Conservation (phyloP, 2,329 filamentous ascomycete species). For the Aspergillus clavatus region DNA sequence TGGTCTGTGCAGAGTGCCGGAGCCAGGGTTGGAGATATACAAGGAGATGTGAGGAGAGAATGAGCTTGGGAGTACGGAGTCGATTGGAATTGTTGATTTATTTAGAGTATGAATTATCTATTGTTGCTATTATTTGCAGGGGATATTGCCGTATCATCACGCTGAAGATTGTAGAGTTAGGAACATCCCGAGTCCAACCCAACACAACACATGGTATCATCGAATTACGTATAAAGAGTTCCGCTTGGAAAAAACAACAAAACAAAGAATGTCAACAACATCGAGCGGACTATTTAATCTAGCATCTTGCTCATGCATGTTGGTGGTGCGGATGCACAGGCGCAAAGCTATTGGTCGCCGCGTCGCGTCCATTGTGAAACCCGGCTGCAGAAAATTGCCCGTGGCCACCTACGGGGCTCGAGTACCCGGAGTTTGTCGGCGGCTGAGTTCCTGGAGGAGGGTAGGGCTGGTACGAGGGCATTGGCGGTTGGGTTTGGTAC, state of each 20-base stretch:
- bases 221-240: background rate
- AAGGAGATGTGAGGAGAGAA: too few species aligned
- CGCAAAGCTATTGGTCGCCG: too few species aligned
- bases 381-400: background rate
- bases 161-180: too few species aligned
- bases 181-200: background rate
- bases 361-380: background rate
- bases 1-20: background rate
- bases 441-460: background rate
- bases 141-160: too few species aligned
- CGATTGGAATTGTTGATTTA: too few species aligned
- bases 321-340: too few species aligned
- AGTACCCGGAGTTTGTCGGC: background rate
- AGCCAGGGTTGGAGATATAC: background rate
- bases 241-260: too few species aligned
- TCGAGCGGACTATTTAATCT: too few species aligned
- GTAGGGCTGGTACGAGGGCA: slow-evolving; percentile 6
- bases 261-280: too few species aligned
- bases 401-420: background rate
- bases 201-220: background rate
- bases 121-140: too few species aligned
- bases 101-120: too few species aligned
- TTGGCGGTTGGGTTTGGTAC: background rate
- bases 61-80: too few species aligned
- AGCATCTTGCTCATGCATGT: background rate